Percentiles rank a stretch among this genome's conserved stretches.
Conservation (phyloP, 305 asterid genomes). For the Solanum hybrid region DNA sequence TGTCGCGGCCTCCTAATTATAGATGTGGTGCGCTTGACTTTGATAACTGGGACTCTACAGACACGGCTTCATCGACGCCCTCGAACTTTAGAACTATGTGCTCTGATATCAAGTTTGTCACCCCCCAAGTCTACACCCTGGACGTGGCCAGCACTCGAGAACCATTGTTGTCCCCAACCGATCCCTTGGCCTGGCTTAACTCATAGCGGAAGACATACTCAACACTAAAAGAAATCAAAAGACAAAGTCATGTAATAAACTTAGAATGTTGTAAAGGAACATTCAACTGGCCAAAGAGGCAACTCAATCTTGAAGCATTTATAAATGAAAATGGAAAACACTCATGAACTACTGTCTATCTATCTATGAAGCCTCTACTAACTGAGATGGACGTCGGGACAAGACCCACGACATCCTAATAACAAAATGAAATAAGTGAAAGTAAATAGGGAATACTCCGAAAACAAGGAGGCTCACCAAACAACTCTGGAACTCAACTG, state of each 20-base stretch:
- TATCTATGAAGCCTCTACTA: background rate
- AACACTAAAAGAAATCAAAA: background rate
- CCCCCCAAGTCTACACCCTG: background rate
- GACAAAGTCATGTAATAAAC: background rate
- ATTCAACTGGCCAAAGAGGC: background rate
- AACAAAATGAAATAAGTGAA: no score
- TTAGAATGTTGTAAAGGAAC: background rate
- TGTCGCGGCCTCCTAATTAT: background rate
- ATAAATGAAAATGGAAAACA: no score
- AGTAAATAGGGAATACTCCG: background rate
- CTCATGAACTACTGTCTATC: background rate
- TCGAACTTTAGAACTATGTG: background rate
- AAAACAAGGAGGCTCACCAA: background rate
- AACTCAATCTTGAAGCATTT: background rate
- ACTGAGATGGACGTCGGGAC: background rate
- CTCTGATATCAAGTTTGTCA: background rate
- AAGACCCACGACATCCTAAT: background rate
- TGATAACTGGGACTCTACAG: background rate
- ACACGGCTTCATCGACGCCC: background rate
- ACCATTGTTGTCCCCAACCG: background rate
- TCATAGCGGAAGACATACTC: no score
- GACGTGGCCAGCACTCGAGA: background rate
- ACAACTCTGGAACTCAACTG: background rate
- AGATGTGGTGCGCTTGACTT: background rate
- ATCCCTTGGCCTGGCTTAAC: background rate